Evolutionary conservation across 2,329 filamentous ascomycete genomes (phyloP), one percentile per base, ranked within the genome.

Genomic region (Ceratocystis lukuohia): DNA sequence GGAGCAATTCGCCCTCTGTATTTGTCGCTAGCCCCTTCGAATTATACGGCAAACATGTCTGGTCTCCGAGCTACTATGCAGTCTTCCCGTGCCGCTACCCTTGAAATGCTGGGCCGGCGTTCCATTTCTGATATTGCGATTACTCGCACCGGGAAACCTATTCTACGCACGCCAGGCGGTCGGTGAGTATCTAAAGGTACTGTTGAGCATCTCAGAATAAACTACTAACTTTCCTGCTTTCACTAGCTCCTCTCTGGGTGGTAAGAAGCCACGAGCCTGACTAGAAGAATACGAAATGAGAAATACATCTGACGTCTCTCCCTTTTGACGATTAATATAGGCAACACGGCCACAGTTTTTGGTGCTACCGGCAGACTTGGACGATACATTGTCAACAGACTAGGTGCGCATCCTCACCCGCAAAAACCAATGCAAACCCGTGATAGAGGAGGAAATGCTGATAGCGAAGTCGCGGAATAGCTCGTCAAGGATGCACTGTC

Each of bases 281-380:
- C 17, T 45, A 59, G 10, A 41, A 15, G n/a, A 46, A 4, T 6
- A 28, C 48, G 48, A 53, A 25, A 22, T 10, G 8, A 25, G 20
- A 20, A 22, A 25, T 12, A 28, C 48, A 28, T 45, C 20, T 8
- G 25, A 57, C 59, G 57, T 46, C 5, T n/a, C 41, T 37, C 7
- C 59, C 12, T 3, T 53, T 37, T 10, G 3, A 10, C 62, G 30
- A 10, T 12, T 10, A 41, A 33, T 37, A 10, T 77, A 91, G 93
- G 93, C 71, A 91, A 97, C 79, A 96, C 92, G 69, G 93, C 89
- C 69, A 99, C 94, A 68, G 93, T 99, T 73, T 99, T 99, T 78
- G 94, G 94, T 78, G 94, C 94, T 74, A 96, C 92, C 69, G 94
- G 94, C 70, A 93, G 96, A 76, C 80, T 99, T 66, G 94, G 94